Conservation (phyloP, 2,329 filamentous ascomycete genomes). For the Penicillium occitanis region DNA sequence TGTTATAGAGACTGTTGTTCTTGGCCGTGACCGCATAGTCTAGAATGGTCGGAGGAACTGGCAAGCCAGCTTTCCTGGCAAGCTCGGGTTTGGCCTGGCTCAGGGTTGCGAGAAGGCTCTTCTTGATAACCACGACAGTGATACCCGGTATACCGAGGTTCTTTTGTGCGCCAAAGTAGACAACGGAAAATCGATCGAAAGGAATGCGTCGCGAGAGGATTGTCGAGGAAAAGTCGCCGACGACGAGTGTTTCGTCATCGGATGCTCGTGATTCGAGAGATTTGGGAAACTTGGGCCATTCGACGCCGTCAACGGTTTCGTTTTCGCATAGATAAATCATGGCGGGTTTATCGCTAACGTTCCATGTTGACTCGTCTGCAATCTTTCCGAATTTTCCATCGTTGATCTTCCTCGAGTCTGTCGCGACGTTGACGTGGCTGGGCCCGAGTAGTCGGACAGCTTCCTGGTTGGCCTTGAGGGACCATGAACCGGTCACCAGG, state of each 20-base stretch:
- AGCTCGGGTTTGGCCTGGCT: slow-evolving; percentile 8
- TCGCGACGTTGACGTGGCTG: slow-evolving; percentile 73
- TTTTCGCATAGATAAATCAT: slow-evolving; percentile 92
- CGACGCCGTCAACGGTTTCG: slow-evolving; percentile 84
- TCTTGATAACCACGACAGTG: slow-evolving; percentile 81
- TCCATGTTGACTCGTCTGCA: slow-evolving; percentile 74
- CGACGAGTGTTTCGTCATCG: slow-evolving; percentile 70
- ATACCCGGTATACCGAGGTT: slow-evolving; percentile 85
- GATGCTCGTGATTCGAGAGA: slow-evolving; percentile 58
- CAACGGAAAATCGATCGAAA: slow-evolving; percentile 15
- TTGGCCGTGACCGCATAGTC: slow-evolving; percentile 83
- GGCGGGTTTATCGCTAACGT: slow-evolving; percentile 62
- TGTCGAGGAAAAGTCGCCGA: slow-evolving; percentile 93
- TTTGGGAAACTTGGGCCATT: slow-evolving; percentile 74
- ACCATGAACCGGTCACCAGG: slow-evolving; percentile 87
- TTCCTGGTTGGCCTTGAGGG: slow-evolving; percentile 83
- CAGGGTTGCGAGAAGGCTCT: slow-evolving; percentile 71
- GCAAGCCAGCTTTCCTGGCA: slow-evolving; percentile 61
- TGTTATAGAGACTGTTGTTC: slow-evolving; percentile 96
- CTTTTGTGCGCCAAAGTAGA: slow-evolving; percentile 74
- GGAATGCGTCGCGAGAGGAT: slow-evolving; percentile 58
- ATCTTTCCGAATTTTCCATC: slow-evolving; percentile 84
- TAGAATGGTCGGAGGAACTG: slow-evolving; percentile 65
- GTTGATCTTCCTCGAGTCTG: slow-evolving; percentile 64
- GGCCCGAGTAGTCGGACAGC: slow-evolving; percentile 73